These are phyloP conservation scores for Penium margaritaceum DNA, from an alignment of 139 green algal species.

Conservation along the genomic window DNA sequence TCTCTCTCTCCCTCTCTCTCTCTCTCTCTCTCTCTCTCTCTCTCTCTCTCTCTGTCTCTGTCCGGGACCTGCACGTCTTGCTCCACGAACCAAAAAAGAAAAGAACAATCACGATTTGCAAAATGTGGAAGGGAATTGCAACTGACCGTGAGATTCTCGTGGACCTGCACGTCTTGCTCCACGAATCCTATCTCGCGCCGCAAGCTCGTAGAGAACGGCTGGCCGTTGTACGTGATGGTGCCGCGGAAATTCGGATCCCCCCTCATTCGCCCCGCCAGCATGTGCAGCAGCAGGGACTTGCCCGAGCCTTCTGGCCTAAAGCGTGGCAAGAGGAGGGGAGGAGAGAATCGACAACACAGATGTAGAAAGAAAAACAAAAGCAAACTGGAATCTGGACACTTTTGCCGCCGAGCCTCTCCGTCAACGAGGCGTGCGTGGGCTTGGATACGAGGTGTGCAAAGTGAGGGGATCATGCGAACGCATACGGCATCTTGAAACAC, in stretches of 20 bases:
- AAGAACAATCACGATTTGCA: no score
- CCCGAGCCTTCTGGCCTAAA: constrained; percentile 24
- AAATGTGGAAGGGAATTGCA: no score
- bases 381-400: not conserved
- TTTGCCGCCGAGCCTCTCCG: not conserved
- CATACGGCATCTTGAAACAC: no score
- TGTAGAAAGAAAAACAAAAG: not conserved
- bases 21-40: no score
- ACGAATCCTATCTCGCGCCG: constrained; percentile 23
- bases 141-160: not conserved
- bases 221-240: constrained; percentile 20
- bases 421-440: not conserved
- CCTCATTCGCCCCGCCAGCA: constrained; percentile 17
- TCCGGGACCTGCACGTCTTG: no score
- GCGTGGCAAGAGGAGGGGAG: no score
- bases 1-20: no score
- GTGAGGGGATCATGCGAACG: not conserved
- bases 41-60: no score
- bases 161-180: constrained; percentile 1
- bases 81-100: no score
- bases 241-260: not conserved
- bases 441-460: not conserved
- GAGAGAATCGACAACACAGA: not conserved
- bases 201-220: constrained; percentile 9
- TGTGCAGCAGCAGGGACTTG: constrained; percentile 31